A percentile compares a stretch with the other conserved stretches of the same genome.
These are phyloP conservation scores for Lodderomyces jiufengensis DNA, from an alignment of 1,139 yeast species.

Conservation along the genomic window DNA sequence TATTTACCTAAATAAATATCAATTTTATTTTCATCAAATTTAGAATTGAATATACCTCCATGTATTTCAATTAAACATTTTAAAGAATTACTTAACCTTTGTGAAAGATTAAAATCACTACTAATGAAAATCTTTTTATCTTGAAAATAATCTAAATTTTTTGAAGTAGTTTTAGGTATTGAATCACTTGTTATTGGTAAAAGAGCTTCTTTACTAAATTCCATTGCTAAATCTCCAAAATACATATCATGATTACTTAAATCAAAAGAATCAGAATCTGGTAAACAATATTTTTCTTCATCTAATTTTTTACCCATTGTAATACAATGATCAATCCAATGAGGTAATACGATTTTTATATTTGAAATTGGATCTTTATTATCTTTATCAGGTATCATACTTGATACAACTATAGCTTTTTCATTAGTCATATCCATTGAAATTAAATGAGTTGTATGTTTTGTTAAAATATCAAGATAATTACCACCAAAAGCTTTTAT, in stretches of 20 bases:
- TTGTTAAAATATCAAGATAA: slow-evolving; percentile 58
- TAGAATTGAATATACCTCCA: slow-evolving; percentile 28
- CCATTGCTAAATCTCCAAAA: slow-evolving; percentile 5
- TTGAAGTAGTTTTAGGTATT: slow-evolving; percentile 6
- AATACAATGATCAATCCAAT: slow-evolving; percentile 74
- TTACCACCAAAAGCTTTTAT: slow-evolving; percentile 75
- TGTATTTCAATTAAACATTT: slow-evolving; percentile 24
- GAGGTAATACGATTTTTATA: slow-evolving; percentile 67
- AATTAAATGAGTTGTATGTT: slow-evolving; percentile 74
- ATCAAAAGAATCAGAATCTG: slow-evolving; percentile 20
- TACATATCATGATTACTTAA: slow-evolving; percentile 2
- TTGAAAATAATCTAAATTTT: slow-evolving; percentile 15
- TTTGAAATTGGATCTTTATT: slow-evolving; percentile 17
- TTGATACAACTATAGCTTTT: slow-evolving; percentile 40
- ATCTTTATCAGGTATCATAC: slow-evolving; percentile 33
- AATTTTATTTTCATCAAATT: slow-evolving; percentile 24
- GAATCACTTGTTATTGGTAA: slow-evolving; percentile 13
- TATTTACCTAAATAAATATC: slow-evolving; percentile 67
- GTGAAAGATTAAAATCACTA: slow-evolving; percentile 33
- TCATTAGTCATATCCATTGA: slow-evolving; percentile 54
- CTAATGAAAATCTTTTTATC: slow-evolving; percentile 29
- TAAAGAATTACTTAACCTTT: slow-evolving; percentile 25
- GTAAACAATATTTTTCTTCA: slow-evolving; percentile 51
- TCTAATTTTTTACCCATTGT: slow-evolving; percentile 48
- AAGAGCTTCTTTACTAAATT: slow-evolving; percentile 5